A percentile compares a stretch with the other conserved stretches of the same genome.
phyloP scores from a whole-genome alignment of 768 basidiomycete species.

The Dioszegia aurantiaca region DNA sequence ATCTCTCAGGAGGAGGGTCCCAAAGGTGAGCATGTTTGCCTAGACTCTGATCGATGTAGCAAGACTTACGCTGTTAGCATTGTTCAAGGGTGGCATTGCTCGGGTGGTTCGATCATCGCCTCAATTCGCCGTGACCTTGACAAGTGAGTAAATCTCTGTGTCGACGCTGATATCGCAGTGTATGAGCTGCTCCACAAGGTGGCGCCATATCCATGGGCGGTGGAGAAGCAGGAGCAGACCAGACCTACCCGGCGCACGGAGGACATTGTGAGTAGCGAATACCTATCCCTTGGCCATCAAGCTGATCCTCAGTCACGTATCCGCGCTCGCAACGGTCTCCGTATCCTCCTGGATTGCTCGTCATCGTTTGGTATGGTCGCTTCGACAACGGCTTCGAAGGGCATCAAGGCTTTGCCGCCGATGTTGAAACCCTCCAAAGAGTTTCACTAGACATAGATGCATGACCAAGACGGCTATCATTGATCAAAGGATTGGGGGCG shows the following conservation, averaged over 20 bases:
- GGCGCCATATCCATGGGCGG: constrained; percentile 68
- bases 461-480: too few species aligned
- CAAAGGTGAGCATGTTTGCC: constrained; percentile 33
- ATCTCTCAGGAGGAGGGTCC: constrained; percentile 66
- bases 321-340: constrained; percentile 90
- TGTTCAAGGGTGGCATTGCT: constrained; percentile 52
- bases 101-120: constrained; percentile 48
- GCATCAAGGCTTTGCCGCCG: constrained; percentile 3
- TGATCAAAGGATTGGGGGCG: too few species aligned
- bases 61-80: constrained; percentile 59
- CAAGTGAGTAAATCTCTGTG: constrained; percentile 42
- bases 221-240: constrained; percentile 55
- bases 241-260: constrained; percentile 67
- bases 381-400: background rate
- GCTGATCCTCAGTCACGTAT: constrained; percentile 59
- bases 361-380: constrained; percentile 19
- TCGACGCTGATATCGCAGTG: constrained; percentile 59
- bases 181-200: constrained; percentile 46
- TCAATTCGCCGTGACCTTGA: constrained; percentile 59
- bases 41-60: constrained; percentile 54
- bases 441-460: constrained; percentile 10
- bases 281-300: too few species aligned
- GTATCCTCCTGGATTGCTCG: constrained; percentile 54
- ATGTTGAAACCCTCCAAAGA: constrained; percentile 11
- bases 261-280: constrained; percentile 61